These are phyloP conservation scores for Podospora pseudoanserina DNA, from an alignment of 495 filamentous ascomycete genomes.

Conservation along the genomic window DNA sequence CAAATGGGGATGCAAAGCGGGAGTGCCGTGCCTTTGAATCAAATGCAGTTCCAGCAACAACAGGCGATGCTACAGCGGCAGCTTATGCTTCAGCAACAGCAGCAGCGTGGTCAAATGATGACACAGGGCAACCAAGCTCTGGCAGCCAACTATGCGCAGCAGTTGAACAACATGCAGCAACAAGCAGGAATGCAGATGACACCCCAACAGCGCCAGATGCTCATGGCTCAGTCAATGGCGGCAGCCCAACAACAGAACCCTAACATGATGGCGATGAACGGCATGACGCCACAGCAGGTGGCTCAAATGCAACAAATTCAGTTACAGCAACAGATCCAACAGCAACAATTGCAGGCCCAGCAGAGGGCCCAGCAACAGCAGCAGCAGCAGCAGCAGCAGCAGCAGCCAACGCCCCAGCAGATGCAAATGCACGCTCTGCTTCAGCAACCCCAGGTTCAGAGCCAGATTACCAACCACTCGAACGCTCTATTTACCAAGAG, in stretches of 20 bases:
- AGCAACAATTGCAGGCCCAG: not conserved
- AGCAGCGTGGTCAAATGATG: slow-evolving; percentile 32
- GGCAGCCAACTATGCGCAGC: slow-evolving; percentile 33
- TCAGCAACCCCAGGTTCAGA: not conserved
- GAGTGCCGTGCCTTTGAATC: slow-evolving; percentile 31
- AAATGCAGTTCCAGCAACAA: slow-evolving; percentile 35
- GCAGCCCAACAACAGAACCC: slow-evolving; percentile 25
- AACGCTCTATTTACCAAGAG: not conserved
- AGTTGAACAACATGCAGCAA: slow-evolving; percentile 33
- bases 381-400: slow-evolving; percentile 30
- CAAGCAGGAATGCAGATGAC: slow-evolving; percentile 25
- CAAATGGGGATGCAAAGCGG: slow-evolving; percentile 38
- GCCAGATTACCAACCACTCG: not conserved
- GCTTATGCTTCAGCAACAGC: slow-evolving; percentile 28
- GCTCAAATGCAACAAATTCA: slow-evolving; percentile 24
- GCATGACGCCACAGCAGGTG: not conserved
- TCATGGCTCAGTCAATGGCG: slow-evolving; percentile 29
- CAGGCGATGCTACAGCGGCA: slow-evolving; percentile 31
- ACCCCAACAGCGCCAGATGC: slow-evolving; percentile 16
- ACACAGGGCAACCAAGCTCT: slow-evolving; percentile 21
- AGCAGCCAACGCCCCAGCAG: slow-evolving; percentile 32
- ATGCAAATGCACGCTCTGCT: slow-evolving; percentile 25
- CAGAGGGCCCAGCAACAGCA: slow-evolving; percentile 20
- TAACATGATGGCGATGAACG: not conserved
- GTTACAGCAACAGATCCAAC: not conserved